Conservation (phyloP, 2,329 filamentous ascomycete species). For the Curvularia hawaiiensis region DNA sequence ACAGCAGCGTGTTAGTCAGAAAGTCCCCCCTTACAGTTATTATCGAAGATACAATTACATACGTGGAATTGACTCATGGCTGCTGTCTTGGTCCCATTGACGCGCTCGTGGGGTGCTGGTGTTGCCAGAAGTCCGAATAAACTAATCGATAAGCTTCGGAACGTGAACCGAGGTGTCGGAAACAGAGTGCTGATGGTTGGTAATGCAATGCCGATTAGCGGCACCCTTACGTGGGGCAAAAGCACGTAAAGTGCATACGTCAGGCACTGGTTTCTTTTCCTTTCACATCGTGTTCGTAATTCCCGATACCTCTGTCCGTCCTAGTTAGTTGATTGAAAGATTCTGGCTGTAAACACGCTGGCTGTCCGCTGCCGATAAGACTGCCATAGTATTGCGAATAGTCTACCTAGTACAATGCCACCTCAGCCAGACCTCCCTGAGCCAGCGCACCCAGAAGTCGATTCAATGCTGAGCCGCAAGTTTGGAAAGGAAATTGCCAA, state of each 20-base stretch:
- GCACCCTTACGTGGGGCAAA: slow-evolving; percentile 10
- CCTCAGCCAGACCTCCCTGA: slow-evolving; percentile 57
- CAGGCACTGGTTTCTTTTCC: slow-evolving; percentile 3
- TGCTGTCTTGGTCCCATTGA: slow-evolving; percentile 18
- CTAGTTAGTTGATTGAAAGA: background rate
- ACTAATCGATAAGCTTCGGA: slow-evolving; percentile 35
- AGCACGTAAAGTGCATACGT: slow-evolving; percentile 9
- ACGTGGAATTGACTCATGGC: slow-evolving; percentile 59
- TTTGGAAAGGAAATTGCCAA: slow-evolving; percentile 82
- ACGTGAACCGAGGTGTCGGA: slow-evolving; percentile 32
- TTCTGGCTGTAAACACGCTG: background rate
- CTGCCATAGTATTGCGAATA: background rate
- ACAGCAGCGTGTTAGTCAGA: slow-evolving; percentile 1
- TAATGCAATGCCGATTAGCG: slow-evolving; percentile 13
- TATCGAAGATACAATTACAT: slow-evolving; percentile 12
- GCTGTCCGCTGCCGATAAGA: background rate
- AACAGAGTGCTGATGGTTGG: slow-evolving; percentile 13
- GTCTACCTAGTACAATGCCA: slow-evolving; percentile 31
- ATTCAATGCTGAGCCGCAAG: slow-evolving; percentile 74
- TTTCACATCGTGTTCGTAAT: background rate
- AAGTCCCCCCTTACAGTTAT: too few species aligned
- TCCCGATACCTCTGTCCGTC: background rate
- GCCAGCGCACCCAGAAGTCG: slow-evolving; percentile 62
- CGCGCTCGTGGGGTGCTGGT: background rate
- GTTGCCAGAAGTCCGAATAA: slow-evolving; percentile 19